Conservation (phyloP, 257 asterid species). For the Leonotis leonurus region DNA sequence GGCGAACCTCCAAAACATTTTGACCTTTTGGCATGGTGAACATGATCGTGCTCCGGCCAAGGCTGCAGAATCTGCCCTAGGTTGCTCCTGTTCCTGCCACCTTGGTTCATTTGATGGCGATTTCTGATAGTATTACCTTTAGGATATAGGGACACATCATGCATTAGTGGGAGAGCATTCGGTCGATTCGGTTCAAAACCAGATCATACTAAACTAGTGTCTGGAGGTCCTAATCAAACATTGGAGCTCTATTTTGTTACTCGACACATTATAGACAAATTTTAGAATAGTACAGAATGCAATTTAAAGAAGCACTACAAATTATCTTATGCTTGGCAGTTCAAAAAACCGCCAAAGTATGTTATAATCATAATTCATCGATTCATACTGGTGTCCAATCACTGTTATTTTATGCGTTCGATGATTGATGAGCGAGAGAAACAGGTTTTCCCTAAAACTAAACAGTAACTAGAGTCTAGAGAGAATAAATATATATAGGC, state of each 20-base stretch:
- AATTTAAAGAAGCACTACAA: constrained; percentile 5
- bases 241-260: too few relatives aligned
- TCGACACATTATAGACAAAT: neutral
- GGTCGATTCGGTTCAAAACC: neutral
- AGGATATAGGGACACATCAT: neutral
- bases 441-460: neutral
- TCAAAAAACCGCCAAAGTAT: too few relatives aligned
- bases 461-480: neutral
- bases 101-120: constrained; percentile 71
- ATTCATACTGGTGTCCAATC: neutral
- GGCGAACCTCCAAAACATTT: constrained; percentile 72
- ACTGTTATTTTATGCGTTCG: neutral
- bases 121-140: constrained; percentile 63
- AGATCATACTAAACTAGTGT: neutral
- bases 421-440: neutral
- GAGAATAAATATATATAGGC: too few relatives aligned
- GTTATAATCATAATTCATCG: too few relatives aligned
- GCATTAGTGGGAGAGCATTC: neutral
- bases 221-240: neutral
- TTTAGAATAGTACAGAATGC: neutral
- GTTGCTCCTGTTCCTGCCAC: constrained; percentile 75
- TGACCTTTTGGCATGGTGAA: constrained; percentile 84
- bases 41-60: constrained; percentile 80
- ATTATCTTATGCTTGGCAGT: neutral
- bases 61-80: constrained; percentile 58